Conservation (phyloP, 2,329 filamentous ascomycete genomes). For the Verruconis gallopava region DNA sequence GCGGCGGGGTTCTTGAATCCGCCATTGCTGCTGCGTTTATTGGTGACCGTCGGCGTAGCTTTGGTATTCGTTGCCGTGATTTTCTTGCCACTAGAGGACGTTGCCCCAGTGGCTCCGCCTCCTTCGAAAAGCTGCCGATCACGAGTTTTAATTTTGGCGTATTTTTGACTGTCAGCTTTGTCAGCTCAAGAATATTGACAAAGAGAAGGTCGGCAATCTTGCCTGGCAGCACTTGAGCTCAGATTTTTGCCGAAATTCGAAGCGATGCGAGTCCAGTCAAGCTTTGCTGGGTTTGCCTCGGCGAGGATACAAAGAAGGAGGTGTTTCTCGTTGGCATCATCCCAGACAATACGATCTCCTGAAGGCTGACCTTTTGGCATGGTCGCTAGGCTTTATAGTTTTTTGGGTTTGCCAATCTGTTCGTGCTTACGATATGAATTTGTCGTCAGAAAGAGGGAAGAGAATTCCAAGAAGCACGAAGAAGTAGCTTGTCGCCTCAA, state of each 20-base stretch:
- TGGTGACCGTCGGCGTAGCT: not conserved
- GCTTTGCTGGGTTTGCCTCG: not conserved
- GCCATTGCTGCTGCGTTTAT: too few species aligned
- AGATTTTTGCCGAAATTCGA: slow-evolving; percentile 1
- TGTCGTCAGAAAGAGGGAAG: too few species aligned
- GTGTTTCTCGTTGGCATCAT: slow-evolving; percentile 8
- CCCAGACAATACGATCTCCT: slow-evolving; percentile 6
- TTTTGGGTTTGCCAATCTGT: too few species aligned
- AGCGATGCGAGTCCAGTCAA: slow-evolving; percentile 2
- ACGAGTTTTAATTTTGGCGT: slow-evolving; percentile 8
- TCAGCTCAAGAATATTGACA: not conserved
- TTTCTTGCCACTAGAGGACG: too few species aligned
- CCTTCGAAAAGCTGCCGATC: slow-evolving; percentile 3
- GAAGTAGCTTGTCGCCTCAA: too few species aligned
- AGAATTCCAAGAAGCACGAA: too few species aligned
- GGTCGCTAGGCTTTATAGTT: too few species aligned
- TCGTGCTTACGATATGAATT: too few species aligned
- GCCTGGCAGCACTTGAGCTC: slow-evolving; percentile 3
- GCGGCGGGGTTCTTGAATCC: too few species aligned
- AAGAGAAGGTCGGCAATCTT: not conserved
- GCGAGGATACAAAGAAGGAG: slow-evolving; percentile 7
- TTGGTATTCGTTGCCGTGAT: not conserved
- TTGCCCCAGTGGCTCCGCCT: not conserved
- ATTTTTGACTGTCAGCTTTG: slow-evolving; percentile 2
- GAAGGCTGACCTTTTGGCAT: slow-evolving; percentile 7